Evolutionary conservation across 73 alveolate genomes (phyloP).

Genomic region (Paramecium primaurelia): DNA sequence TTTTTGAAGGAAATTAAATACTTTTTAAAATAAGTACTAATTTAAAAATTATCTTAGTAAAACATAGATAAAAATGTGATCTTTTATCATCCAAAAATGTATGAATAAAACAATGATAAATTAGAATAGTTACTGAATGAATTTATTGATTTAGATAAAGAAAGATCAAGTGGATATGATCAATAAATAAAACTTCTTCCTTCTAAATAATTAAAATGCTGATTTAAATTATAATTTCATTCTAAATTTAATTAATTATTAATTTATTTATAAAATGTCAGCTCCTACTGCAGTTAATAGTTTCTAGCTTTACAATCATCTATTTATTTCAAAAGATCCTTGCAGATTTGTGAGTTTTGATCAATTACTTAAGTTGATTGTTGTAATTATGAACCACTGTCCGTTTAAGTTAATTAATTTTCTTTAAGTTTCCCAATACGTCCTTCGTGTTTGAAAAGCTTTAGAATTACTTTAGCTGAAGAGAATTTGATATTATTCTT

Average conservation of each 20-base stretch:
- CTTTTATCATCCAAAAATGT: neutral
- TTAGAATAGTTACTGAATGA: neutral
- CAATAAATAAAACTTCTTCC: neutral
- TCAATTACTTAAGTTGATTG: neutral
- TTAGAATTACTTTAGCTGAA: conserved; percentile 40
- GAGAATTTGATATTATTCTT: conserved; percentile 45
- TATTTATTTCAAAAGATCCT: neutral
- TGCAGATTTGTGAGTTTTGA: neutral
- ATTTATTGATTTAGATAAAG: neutral
- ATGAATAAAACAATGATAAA: neutral
- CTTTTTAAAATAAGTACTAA: neutral
- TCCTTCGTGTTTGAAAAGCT: conserved; percentile 49
- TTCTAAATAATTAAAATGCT: neutral
- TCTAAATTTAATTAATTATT: neutral
- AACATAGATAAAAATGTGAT: neutral
- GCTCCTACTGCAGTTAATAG: neutral
- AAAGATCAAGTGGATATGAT: neutral
- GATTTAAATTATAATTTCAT: neutral
- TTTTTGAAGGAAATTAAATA: neutral
- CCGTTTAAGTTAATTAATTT: neutral
- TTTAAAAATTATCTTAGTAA: neutral
- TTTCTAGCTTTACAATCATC: neutral
- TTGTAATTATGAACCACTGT: neutral
- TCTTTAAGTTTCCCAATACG: conserved; percentile 39
- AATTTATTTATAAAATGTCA: neutral